Percentiles rank a stretch among this genome's conserved stretches.
Conservation (phyloP, 2,329 filamentous ascomycete genomes). For the Epichloe hybrida region DNA sequence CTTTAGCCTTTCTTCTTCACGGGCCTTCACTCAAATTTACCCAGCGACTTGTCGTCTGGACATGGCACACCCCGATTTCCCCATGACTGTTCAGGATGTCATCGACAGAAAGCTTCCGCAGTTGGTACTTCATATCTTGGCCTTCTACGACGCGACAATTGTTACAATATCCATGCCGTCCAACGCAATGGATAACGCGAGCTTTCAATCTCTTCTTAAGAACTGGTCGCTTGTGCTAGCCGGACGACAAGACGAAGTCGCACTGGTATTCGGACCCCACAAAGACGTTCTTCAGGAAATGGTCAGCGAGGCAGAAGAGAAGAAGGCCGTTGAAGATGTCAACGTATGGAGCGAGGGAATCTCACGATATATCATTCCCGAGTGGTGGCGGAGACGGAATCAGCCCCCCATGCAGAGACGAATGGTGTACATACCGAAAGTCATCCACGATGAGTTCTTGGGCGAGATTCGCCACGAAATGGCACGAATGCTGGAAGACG, state of each 20-base stretch:
- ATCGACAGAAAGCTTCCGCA: slow-evolving; percentile 4
- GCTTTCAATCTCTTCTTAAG: slow-evolving; percentile 4
- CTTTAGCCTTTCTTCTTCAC: not conserved
- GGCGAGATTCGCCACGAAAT: slow-evolving; percentile 3
- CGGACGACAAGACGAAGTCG: not conserved
- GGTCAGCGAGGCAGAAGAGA: slow-evolving; percentile 1
- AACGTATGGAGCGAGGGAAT: not conserved
- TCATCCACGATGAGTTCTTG: slow-evolving; percentile 3
- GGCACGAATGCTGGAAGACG: not conserved
- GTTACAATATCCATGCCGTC: slow-evolving; percentile 3
- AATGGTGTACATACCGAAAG: slow-evolving; percentile 6
- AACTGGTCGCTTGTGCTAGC: slow-evolving; percentile 6
- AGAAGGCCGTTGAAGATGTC: not conserved
- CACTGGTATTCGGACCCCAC: not conserved
- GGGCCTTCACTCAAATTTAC: slow-evolving; percentile 5
- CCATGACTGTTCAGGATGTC: slow-evolving; percentile 3
- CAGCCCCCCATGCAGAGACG: not conserved
- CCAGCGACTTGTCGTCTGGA: not conserved
- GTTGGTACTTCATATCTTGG: slow-evolving; percentile 3
- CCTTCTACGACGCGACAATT: slow-evolving; percentile 4
- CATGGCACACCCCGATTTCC: not conserved
- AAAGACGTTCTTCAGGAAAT: slow-evolving; percentile 2
- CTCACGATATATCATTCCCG: not conserved
- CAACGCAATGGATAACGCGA: slow-evolving; percentile 4
- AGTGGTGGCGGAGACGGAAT: slow-evolving; percentile 1